Evolutionary conservation across 768 basidiomycete genomes (phyloP).

Genomic region (Boletus tylopilopsis): DNA sequence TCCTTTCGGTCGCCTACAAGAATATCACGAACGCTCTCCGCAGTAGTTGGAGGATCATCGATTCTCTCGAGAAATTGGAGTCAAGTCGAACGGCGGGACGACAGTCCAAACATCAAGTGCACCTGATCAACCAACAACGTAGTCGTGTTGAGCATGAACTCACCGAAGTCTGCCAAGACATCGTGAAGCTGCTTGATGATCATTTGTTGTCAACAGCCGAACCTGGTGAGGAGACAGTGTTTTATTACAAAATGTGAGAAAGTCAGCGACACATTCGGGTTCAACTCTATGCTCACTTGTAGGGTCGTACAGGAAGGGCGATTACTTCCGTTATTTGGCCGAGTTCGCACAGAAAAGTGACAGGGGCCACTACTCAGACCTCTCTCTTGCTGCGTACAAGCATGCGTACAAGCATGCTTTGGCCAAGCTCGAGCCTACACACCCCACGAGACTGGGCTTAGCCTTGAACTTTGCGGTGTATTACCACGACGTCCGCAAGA

Average conservation of each 20-base stretch:
- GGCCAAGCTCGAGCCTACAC: conserved; percentile 67
- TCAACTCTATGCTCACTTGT: conserved; percentile 8
- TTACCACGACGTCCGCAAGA: conserved; percentile 83
- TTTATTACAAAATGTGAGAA: conserved; percentile 83
- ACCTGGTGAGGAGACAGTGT: conserved; percentile 79
- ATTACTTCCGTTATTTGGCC: conserved; percentile 89
- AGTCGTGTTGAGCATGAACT: conserved; percentile 76
- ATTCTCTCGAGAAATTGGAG: conserved; percentile 66
- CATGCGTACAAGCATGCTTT: conserved; percentile 79
- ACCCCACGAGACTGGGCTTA: conserved; percentile 84
- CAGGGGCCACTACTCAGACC: conserved; percentile 63
- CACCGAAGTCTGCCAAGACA: conserved; percentile 73
- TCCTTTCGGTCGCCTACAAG: conserved; percentile 89
- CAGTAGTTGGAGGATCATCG: conserved; percentile 80
- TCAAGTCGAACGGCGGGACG: conserved; percentile 30
- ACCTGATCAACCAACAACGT: conserved; percentile 69
- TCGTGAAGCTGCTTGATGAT: conserved; percentile 63
- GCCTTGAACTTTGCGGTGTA: conserved; percentile 94
- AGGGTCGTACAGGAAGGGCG: conserved; percentile 60
- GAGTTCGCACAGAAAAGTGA: conserved; percentile 76
- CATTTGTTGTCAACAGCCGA: conserved; percentile 59
- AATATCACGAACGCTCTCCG: conserved; percentile 82
- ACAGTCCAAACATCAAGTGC: conserved; percentile 42
- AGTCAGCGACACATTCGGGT: neutral
- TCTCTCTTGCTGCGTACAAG: conserved; percentile 83